Base-by-base conservation (phyloP, 345 rosid genomes). In the Tarenaya hassleriana region DNA sequence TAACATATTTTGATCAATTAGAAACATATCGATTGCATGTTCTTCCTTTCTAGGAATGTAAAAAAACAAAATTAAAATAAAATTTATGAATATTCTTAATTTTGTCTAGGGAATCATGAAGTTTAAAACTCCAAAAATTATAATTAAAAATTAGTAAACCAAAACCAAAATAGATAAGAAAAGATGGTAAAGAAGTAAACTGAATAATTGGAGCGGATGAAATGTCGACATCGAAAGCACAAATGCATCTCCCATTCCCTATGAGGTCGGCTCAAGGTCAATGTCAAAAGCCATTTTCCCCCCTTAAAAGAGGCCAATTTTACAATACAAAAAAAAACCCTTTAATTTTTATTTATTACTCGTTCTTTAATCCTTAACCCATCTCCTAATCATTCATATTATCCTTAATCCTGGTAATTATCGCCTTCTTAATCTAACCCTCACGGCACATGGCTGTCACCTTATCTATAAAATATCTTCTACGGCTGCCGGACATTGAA, bases 391-490 rank as follows among this genome's bases (percentile, higher is more conserved):
- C 52, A 66, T 59, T 60, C 66, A 66, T 47, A 58, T 66, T 31
- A 34, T 52, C 41, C 41, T 14, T 60, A 60, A 60, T 66, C 56
- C 66, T 66, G 56, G 66, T 60, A 47, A n/a, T 66, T 47, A 54
- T 60, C 57, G 59, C 34, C 66, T 34, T 40, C 56, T 66, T 47
- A 44, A 17, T 55, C 31, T 29, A 33, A 34, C 53, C 52, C 57
- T 41, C 47, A 54, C 56, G 61, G 50, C 71, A 66, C 71, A 66
- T 66, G 71, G 61, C 71, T 60, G 53, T 24, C 60, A 53, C 71
- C 61, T 53, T 53, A 41, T 47, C 47, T 52, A 60, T 59, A 53
- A 47, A 66, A 7, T 47, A 47, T 41, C 41, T 39, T 17, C 15
- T 13, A n/a, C n/a, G n/a, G n/a, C n/a, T n/a, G n/a, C n/a, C n/a